phyloP scores from a whole-genome alignment of 495 filamentous ascomycete genomes.

The Xylaria venustula region DNA sequence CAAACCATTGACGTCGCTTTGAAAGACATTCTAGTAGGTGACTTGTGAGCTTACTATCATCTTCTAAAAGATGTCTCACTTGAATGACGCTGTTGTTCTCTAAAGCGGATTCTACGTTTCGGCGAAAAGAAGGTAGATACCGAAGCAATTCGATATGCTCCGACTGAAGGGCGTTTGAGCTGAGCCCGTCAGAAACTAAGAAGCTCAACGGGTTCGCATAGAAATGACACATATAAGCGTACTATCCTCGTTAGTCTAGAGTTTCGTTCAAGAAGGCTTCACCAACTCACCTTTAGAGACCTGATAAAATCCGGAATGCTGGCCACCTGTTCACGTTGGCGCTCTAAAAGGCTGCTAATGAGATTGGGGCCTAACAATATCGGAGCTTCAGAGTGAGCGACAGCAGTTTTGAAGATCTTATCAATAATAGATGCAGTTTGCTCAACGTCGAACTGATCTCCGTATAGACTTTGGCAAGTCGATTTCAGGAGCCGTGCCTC shows the following conservation, averaged over 20 bases:
- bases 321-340: slow-evolving; percentile 82
- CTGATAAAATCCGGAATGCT: slow-evolving; percentile 77
- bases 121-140: slow-evolving; percentile 76
- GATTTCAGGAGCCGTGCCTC: slow-evolving; percentile 78
- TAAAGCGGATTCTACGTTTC: slow-evolving; percentile 40
- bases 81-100: slow-evolving; percentile 31
- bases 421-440: slow-evolving; percentile 73
- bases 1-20: slow-evolving; percentile 20
- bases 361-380: slow-evolving; percentile 68
- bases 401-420: slow-evolving; percentile 69
- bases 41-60: slow-evolving; percentile 34
- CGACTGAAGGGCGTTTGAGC: slow-evolving; percentile 41
- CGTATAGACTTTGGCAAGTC: slow-evolving; percentile 66
- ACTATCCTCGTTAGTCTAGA: slow-evolving; percentile 47
- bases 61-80: slow-evolving; percentile 39
- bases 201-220: slow-evolving; percentile 86
- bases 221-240: slow-evolving; percentile 94
- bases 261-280: neutral
- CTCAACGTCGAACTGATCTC: slow-evolving; percentile 81
- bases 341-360: slow-evolving; percentile 65
- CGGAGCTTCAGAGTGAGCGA: slow-evolving; percentile 51
- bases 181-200: slow-evolving; percentile 47
- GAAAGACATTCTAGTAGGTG: slow-evolving; percentile 19
- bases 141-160: slow-evolving; percentile 74
- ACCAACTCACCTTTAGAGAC: slow-evolving; percentile 67